These are phyloP conservation scores for Hypoxylon sp. DNA, from an alignment of 2,329 filamentous ascomycete species.

Conservation along the genomic window DNA sequence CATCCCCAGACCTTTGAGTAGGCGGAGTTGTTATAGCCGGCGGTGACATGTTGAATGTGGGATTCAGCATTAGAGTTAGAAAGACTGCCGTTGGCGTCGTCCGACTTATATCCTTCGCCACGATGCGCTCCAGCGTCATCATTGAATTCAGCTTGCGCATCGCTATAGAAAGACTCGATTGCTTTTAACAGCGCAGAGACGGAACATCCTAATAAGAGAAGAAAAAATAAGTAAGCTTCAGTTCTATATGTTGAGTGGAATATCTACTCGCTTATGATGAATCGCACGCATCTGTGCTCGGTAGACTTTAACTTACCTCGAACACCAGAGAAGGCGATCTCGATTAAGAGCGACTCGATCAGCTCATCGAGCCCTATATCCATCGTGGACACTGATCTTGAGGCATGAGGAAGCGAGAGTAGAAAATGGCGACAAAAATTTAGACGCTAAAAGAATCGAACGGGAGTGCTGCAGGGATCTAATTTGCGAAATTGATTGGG, in stretches of 20 bases:
- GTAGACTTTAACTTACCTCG: constrained; percentile 56
- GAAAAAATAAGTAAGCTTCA: constrained; percentile 35
- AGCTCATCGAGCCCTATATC: constrained; percentile 61
- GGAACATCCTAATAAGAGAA: constrained; percentile 48
- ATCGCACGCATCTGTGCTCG: constrained; percentile 4
- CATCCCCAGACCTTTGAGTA: constrained; percentile 61
- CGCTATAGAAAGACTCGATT: constrained; percentile 50
- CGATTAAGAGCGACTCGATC: constrained; percentile 61
- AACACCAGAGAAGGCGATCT: constrained; percentile 62
- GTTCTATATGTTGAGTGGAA: constrained; percentile 3
- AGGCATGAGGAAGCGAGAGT: constrained; percentile 46
- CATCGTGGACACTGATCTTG: constrained; percentile 50
- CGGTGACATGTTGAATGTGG: constrained; percentile 25
- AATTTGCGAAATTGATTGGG: constrained; percentile 23
- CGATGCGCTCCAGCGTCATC: not conserved
- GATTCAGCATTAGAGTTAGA: constrained; percentile 1
- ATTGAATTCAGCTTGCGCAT: constrained; percentile 2
- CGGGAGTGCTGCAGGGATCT: constrained; percentile 45
- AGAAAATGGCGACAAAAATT: constrained; percentile 38
- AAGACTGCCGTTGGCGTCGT: not conserved
- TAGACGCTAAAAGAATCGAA: constrained; percentile 51
- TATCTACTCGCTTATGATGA: constrained; percentile 1
- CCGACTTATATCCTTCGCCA: constrained; percentile 9
- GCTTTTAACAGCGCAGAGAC: constrained; percentile 48
- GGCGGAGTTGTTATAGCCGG: constrained; percentile 52